A percentile compares a stretch with the other conserved stretches of the same genome.
phyloP scores from a whole-genome alignment of 2,329 filamentous ascomycete genomes.

The Chaetomiaceae sp. region DNA sequence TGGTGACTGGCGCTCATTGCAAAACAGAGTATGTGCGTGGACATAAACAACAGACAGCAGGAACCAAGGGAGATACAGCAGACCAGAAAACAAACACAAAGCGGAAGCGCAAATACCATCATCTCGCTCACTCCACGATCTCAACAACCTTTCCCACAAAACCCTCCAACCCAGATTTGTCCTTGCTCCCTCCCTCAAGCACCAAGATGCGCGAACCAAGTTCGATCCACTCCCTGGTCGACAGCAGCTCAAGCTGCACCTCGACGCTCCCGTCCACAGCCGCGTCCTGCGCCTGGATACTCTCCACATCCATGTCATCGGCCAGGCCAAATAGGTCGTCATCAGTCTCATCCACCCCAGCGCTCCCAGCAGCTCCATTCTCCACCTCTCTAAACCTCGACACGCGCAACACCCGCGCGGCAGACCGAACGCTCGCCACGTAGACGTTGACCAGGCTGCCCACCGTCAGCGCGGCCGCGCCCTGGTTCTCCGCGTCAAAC shows the following conservation, averaged over 20 bases:
- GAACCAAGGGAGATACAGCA: conserved; percentile 9
- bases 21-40: too few species aligned
- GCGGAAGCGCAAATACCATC: neutral
- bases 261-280: conserved; percentile 37
- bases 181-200: conserved; percentile 63
- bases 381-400: conserved; percentile 23
- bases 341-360: conserved; percentile 36
- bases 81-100: neutral
- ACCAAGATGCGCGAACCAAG: conserved; percentile 63
- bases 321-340: conserved; percentile 55
- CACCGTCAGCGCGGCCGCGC: conserved; percentile 53
- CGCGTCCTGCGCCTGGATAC: conserved; percentile 19
- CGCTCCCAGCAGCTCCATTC: conserved; percentile 24
- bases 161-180: conserved; percentile 62
- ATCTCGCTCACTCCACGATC: conserved; percentile 48
- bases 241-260: conserved; percentile 62
- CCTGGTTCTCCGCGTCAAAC: conserved; percentile 54
- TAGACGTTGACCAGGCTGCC: conserved; percentile 76
- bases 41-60: too few species aligned
- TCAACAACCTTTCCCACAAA: conserved; percentile 64
- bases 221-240: conserved; percentile 67
- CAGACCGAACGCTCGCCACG: conserved; percentile 76
- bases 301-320: conserved; percentile 38
- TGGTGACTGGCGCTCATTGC: too few species aligned
- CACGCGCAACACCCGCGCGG: conserved; percentile 65